Percentiles rank a stretch among this genome's conserved stretches.
phyloP scores from a whole-genome alignment of 1,284 basidiomycete species.

The Sanghuangporus baumii region DNA sequence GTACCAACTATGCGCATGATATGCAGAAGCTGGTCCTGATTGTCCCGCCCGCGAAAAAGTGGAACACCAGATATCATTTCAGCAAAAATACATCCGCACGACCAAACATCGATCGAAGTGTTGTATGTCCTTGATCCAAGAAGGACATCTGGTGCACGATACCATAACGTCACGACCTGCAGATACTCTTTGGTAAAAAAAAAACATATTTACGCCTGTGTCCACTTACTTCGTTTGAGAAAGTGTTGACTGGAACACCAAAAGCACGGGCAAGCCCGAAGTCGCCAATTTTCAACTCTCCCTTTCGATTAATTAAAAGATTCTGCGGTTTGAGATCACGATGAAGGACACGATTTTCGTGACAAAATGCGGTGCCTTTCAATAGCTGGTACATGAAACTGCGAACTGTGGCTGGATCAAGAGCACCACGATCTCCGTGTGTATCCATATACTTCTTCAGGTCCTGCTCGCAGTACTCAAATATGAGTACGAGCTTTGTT shows the following conservation, averaged over 20 bases:
- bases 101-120: slow-evolving; percentile 99
- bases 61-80: slow-evolving; percentile 98
- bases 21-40: slow-evolving; percentile 95
- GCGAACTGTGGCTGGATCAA: slow-evolving; percentile 90
- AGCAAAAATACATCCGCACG: slow-evolving; percentile 97
- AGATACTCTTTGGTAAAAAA: slow-evolving; percentile 12
- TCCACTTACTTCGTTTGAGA: slow-evolving; percentile 81
- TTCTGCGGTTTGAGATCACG: slow-evolving; percentile 98
- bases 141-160: slow-evolving; percentile 96
- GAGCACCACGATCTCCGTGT: slow-evolving; percentile 91
- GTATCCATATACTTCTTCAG: slow-evolving; percentile 99
- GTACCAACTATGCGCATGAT: slow-evolving; percentile 98
- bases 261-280: slow-evolving; percentile 94
- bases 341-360: slow-evolving; percentile 97
- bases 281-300: slow-evolving; percentile 96
- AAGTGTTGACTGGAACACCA: slow-evolving; percentile 94
- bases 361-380: slow-evolving; percentile 97
- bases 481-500: slow-evolving; percentile 96
- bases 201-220: neutral
- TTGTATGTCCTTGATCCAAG: slow-evolving; percentile 97
- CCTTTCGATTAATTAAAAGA: slow-evolving; percentile 93
- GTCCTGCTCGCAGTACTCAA: slow-evolving; percentile 98
- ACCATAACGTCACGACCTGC: slow-evolving; percentile 98
- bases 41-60: slow-evolving; percentile 95
- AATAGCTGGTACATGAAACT: slow-evolving; percentile 97